These are phyloP conservation scores for Thymus mandschuricus DNA, from an alignment of 257 asterid genomes.

Conservation along the genomic window DNA sequence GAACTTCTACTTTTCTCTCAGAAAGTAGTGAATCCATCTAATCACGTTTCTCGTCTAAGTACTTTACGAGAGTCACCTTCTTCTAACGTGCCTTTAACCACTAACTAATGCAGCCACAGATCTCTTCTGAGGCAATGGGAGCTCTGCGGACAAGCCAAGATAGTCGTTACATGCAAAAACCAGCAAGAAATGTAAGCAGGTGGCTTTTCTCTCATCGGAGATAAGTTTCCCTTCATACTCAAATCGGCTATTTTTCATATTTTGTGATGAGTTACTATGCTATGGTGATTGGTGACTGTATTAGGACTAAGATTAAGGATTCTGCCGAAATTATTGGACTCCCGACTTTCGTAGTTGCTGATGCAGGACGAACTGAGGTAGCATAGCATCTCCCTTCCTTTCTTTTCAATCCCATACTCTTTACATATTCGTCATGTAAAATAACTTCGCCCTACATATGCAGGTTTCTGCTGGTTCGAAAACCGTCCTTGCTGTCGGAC, in stretches of 20 bases:
- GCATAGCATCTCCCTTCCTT: neutral
- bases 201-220: constrained; percentile 24
- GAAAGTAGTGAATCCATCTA: neutral
- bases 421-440: neutral
- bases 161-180: constrained; percentile 95
- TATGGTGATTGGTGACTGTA: neutral
- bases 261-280: neutral
- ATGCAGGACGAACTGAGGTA: constrained; percentile 99
- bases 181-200: constrained; percentile 96
- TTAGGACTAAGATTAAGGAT: constrained; percentile 89
- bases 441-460: constrained; percentile 18
- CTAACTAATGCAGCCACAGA: constrained; percentile 61
- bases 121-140: constrained; percentile 92
- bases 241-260: constrained; percentile 5
- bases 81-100: neutral
- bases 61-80: neutral
- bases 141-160: constrained; percentile 88
- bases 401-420: neutral
- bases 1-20: neutral
- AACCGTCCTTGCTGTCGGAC: constrained; percentile 96
- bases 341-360: constrained; percentile 94
- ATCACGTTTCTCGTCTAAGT: neutral
- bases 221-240: neutral
- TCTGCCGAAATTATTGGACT: constrained; percentile 86
- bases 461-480: constrained; percentile 94